These are phyloP conservation scores for Coemansia aciculifera DNA, from an alignment of 192 early-diverging fungal genomes.

Conservation along the genomic window DNA sequence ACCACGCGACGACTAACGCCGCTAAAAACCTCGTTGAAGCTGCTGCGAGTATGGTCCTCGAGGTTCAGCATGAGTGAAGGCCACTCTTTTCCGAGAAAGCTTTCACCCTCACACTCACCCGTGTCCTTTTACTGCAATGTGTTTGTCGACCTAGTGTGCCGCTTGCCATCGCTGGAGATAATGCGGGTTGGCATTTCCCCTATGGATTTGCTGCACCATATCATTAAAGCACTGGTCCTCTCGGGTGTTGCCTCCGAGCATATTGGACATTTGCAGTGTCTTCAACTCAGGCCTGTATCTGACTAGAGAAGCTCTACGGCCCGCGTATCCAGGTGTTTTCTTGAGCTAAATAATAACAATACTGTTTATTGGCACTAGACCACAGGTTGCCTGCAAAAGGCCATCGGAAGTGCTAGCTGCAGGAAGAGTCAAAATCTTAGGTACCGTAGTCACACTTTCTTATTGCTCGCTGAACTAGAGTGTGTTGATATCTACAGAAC, in stretches of 20 bases:
- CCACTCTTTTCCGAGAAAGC: neutral
- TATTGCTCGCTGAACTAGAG: too few relatives aligned
- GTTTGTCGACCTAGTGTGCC: neutral
- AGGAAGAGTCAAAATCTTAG: too few relatives aligned
- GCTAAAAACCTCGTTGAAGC: neutral
- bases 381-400: too few relatives aligned
- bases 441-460: too few relatives aligned
- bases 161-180: neutral
- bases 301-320: neutral
- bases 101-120: neutral
- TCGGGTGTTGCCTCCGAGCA: neutral
- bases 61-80: neutral
- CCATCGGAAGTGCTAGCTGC: too few relatives aligned
- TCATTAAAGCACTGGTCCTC: neutral
- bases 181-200: neutral
- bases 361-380: too few relatives aligned
- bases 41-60: neutral
- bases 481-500: too few relatives aligned
- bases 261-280: neutral
- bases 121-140: neutral
- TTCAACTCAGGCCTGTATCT: neutral
- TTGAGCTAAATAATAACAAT: too few relatives aligned
- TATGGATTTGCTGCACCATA: neutral
- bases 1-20: neutral
- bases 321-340: too few relatives aligned